Evolutionary conservation across 176 grass and related monocot species (phyloP), one percentile per base, ranked within the genome.

Genomic region (Elymus sibiricus): DNA sequence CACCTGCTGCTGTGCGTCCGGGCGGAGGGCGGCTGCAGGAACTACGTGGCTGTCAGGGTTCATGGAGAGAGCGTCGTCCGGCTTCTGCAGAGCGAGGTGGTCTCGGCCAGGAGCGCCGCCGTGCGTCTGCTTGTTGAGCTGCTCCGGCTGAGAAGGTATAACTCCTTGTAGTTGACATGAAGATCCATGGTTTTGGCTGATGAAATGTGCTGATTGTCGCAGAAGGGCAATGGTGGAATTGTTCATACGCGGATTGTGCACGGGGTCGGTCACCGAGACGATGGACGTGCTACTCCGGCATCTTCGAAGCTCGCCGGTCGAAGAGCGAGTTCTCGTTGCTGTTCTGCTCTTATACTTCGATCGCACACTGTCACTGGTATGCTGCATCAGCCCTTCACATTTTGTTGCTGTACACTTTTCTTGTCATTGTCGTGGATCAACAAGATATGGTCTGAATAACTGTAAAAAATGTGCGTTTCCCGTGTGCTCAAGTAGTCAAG

Each of bases 11-110:
- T 79, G 74, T 95, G 93, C 35, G 74, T 95, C 83, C 37, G 63
- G 43, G 88, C 90, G 27, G 86, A 92, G 59, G 90, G 90, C 37
- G 73, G 86, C 42, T 90, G 86, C 87, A 63, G 93, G 76, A 90
- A 74, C 11, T 95, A 90, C 76, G 78, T 92, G 71, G 88, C 88
- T 11, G 43, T 83, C 0, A 88, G 76, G 70, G 14, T 92, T 42
- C 55, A 81, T 35, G 71, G 79, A 6, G 49, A 75, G 4, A 84
- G 76, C 73, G 26, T 90, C 17, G 55, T 81, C 2, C 86, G 53
- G 58, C 93, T 92, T 47, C 76, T 92, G 4, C 85, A 40, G 8
- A 84, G 83, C 22, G 63, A 88, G 67, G 67, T 67, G 49, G 27
- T 78, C 63, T 75, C 79, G 25, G 79, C 64, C 4, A 81, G 88